Conservation (phyloP, 768 basidiomycete species). For the Hebeloma cylindrosporum region DNA sequence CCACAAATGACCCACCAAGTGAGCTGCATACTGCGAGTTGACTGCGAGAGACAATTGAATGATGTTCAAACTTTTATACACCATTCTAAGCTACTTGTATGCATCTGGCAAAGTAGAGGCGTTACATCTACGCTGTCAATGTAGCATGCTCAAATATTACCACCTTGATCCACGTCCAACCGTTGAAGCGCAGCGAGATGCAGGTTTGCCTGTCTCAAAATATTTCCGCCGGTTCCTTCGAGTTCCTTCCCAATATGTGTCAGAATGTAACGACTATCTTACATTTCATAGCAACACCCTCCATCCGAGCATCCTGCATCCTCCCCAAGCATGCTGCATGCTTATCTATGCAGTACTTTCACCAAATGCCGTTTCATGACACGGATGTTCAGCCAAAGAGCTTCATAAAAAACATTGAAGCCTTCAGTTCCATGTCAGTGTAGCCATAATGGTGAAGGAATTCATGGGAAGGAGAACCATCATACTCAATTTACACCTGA, state of each 20-base stretch:
- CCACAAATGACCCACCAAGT: constrained; percentile 55
- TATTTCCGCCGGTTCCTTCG: constrained; percentile 70
- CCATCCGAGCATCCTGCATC: constrained; percentile 68
- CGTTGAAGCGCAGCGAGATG: too few species aligned
- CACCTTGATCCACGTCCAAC: too few species aligned
- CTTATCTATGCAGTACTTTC: constrained; percentile 39
- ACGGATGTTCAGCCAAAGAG: too few species aligned
- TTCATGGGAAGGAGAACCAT: too few species aligned
- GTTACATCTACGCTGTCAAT: too few species aligned
- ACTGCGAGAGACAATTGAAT: constrained; percentile 60
- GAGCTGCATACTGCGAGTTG: constrained; percentile 68
- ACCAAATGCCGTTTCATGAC: not conserved
- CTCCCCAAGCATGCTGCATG: constrained; percentile 59
- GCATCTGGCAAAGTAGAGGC: too few species aligned
- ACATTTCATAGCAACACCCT: constrained; percentile 68
- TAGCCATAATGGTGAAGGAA: too few species aligned
- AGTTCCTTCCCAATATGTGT: constrained; percentile 57
- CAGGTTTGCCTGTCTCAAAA: too few species aligned
- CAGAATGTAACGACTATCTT: constrained; percentile 13
- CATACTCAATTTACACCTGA: too few species aligned
- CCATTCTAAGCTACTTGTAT: not conserved
- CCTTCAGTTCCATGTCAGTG: too few species aligned
- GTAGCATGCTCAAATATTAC: too few species aligned
- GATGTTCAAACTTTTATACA: constrained; percentile 54
- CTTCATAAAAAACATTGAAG: too few species aligned